A percentile compares a stretch with the other conserved stretches of the same genome.
These are phyloP conservation scores for Cutaneotrichosporon mucoides DNA, from an alignment of 1,284 basidiomycete genomes.

Conservation along the genomic window DNA sequence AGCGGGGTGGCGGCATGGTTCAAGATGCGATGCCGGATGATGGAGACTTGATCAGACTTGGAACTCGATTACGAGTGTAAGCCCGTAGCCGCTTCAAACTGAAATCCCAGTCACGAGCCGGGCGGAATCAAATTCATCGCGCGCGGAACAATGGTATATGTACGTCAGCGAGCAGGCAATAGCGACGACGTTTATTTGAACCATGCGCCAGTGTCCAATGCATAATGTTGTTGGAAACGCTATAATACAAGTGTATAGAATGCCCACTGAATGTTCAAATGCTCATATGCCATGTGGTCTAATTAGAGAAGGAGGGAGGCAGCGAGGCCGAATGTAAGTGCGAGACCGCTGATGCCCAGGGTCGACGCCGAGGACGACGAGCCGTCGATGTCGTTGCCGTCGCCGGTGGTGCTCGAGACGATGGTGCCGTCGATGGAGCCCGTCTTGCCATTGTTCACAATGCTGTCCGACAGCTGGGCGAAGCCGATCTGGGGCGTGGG, in stretches of 20 bases:
- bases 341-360: neutral
- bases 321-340: neutral
- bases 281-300: neutral
- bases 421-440: neutral
- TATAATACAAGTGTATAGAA: neutral
- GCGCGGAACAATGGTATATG: too few species aligned
- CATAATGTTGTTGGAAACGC: too few species aligned
- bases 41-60: neutral
- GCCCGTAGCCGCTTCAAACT: too few species aligned
- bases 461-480: conserved; percentile 13
- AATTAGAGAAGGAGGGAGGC: neutral
- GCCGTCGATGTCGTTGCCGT: neutral
- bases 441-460: neutral
- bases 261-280: neutral
- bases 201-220: too few species aligned
- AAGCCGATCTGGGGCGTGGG: conserved; percentile 11
- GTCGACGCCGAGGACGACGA: neutral
- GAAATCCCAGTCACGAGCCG: too few species aligned
- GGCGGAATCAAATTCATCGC: too few species aligned
- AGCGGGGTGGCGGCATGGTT: conserved; percentile 22
- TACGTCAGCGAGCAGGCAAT: neutral
- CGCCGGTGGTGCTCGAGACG: neutral
- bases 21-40: neutral
- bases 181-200: neutral
- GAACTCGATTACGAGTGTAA: neutral